Evolutionary conservation across 768 basidiomycete genomes (phyloP).

Genomic region (Fibroporia radiculosa): DNA sequence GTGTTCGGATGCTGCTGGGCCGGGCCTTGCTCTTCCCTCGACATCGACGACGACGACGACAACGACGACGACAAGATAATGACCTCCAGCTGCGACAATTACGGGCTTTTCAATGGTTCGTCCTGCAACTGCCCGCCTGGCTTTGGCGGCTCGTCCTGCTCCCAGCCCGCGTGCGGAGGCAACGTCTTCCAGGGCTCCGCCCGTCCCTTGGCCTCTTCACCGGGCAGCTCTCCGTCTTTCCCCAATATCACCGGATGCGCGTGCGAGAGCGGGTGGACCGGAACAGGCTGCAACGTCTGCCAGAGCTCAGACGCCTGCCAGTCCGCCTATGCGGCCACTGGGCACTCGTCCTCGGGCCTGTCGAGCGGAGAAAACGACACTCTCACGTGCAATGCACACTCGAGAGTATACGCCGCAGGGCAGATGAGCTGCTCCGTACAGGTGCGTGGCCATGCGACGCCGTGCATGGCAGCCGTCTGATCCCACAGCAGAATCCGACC

Average conservation of each 20-base stretch:
- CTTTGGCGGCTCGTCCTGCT: slow-evolving; percentile 67
- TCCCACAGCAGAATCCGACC: slow-evolving; percentile 62
- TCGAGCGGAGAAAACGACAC: slow-evolving; percentile 45
- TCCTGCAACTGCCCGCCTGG: slow-evolving; percentile 75
- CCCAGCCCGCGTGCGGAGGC: slow-evolving; percentile 69
- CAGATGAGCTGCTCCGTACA: slow-evolving; percentile 82
- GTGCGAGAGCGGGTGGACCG: slow-evolving; percentile 72
- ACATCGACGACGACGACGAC: no score
- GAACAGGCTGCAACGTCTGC: slow-evolving; percentile 78
- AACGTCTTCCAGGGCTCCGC: slow-evolving; percentile 67
- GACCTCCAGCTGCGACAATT: slow-evolving; percentile 52
- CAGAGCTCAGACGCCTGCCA: slow-evolving; percentile 60
- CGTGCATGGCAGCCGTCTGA: background rate
- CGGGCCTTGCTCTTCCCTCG: no score
- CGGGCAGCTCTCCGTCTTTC: slow-evolving; percentile 29
- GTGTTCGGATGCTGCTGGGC: no score
- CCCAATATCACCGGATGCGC: slow-evolving; percentile 68
- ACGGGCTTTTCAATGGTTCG: slow-evolving; percentile 48
- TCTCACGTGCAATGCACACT: slow-evolving; percentile 61
- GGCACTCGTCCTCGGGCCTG: slow-evolving; percentile 21
- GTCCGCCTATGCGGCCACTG: slow-evolving; percentile 34
- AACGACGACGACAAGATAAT: slow-evolving; percentile 1
- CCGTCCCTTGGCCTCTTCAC: slow-evolving; percentile 39
- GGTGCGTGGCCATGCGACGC: slow-evolving; percentile 38
- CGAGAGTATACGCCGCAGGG: slow-evolving; percentile 69